A percentile compares a stretch with the other conserved stretches of the same genome.
Evolutionary conservation across 2,329 filamentous ascomycete species (phyloP).

Genomic region (Colletotrichum chrysophilum): DNA sequence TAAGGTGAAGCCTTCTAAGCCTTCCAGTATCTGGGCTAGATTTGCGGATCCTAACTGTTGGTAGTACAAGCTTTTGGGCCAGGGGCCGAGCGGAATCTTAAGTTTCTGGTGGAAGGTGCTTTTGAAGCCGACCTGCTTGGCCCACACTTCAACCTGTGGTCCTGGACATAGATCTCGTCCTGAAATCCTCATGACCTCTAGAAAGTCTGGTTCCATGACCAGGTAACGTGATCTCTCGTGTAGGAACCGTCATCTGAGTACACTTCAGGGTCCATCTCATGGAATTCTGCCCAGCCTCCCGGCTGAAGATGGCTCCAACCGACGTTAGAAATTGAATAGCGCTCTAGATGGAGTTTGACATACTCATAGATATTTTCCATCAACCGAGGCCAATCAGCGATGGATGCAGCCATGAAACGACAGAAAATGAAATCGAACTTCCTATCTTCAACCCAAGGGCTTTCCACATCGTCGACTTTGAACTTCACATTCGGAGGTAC

Average conservation of each 20-base stretch:
- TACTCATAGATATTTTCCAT: neutral
- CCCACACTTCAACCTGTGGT: too few relatives aligned
- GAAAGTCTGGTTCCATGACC: too few relatives aligned
- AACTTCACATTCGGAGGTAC: slow-evolving; percentile 71
- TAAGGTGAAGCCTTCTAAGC: neutral
- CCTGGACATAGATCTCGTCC: too few relatives aligned
- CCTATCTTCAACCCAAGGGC: slow-evolving; percentile 42
- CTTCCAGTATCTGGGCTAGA: neutral
- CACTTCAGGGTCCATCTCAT: slow-evolving; percentile 21
- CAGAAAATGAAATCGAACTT: slow-evolving; percentile 37
- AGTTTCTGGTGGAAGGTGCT: neutral
- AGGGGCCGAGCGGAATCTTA: slow-evolving; percentile 34
- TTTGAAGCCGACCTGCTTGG: too few relatives aligned
- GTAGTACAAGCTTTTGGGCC: slow-evolving; percentile 44
- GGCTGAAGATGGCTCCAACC: slow-evolving; percentile 33
- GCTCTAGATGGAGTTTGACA: neutral
- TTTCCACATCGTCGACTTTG: slow-evolving; percentile 68
- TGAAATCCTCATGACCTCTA: too few relatives aligned
- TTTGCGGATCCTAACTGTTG: slow-evolving; percentile 31
- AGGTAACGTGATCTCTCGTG: too few relatives aligned
- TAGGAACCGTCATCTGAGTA: neutral
- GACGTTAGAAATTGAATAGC: neutral
- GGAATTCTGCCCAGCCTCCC: slow-evolving; percentile 35
- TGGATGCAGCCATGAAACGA: neutral
- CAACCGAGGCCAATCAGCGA: neutral